Evolutionary conservation across 345 rosid species (phyloP), one percentile per base, ranked within the genome.

Genomic region (Brassica rapa): DNA sequence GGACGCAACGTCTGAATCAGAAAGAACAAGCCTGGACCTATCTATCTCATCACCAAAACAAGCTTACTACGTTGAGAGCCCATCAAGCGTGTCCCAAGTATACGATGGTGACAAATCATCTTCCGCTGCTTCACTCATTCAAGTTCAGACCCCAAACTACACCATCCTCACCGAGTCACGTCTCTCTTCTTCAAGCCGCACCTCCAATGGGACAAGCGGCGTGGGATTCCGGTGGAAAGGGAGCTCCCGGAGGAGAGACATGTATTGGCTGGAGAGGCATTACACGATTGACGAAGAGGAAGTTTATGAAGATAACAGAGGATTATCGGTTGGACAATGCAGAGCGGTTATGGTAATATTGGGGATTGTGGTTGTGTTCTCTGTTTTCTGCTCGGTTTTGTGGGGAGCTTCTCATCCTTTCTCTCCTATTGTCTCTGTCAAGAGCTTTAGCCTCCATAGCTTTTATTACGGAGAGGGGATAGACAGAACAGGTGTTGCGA

Each of bases 341-440:
- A 93, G 89, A 84, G 80, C 84, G 7, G 56, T 88, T 69, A 73
- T 93, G 82, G 89, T 82, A 0, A 3, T 89, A n/a, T 68, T 77
- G 29, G 90, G 84, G 23, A 88, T 83, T 46, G 76, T 85, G 2
- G 67, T 68, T 30, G 39, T 89, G 79, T 91, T 93, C 84, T 82
- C 87, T 27, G 83, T 88, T 59, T 86, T 89, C 75, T 91, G 94
- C 84, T 80, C 92, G 77, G 88, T 89, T 80, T 79, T 93, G 24
- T 93, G 94, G 96, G 91, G 94, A 3, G 94, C 89, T 71, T 86
- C 94, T 76, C 85, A 93, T 49, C 93, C 93, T 76, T 88, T 79
- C 80, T 86, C 83, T 68, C 86, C 93, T 19, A 51, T 80, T 24
- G 80, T 93, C 70, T 66, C 78, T 8, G 89, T 89, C 68, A 87